Percentiles rank a stretch among this genome's conserved stretches.
These are phyloP conservation scores for Suillus variegatus DNA, from an alignment of 768 basidiomycete species.

Conservation along the genomic window DNA sequence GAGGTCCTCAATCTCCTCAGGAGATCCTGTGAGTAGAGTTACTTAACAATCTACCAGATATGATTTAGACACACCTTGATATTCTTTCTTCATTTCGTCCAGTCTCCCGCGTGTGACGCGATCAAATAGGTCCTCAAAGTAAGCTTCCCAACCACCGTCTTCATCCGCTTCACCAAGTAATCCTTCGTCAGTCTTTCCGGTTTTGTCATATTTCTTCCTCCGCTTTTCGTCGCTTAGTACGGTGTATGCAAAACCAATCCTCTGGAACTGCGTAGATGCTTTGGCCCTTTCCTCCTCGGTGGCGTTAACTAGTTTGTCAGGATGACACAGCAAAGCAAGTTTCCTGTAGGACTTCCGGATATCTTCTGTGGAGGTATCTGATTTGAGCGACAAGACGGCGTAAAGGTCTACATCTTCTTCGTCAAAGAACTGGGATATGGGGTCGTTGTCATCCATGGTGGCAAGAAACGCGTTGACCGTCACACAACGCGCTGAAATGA, in stretches of 20 bases:
- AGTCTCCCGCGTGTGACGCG: constrained; percentile 82
- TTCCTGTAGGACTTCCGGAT: constrained; percentile 86
- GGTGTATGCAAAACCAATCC: constrained; percentile 92
- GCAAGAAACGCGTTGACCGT: constrained; percentile 11
- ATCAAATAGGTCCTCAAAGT: constrained; percentile 90
- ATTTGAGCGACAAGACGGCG: constrained; percentile 59
- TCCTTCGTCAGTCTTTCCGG: constrained; percentile 83
- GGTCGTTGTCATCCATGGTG: constrained; percentile 71
- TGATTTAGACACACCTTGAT: constrained; percentile 68
- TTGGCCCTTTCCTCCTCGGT: constrained; percentile 61
- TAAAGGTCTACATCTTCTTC: constrained; percentile 78
- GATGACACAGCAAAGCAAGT: constrained; percentile 80
- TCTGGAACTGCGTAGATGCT: constrained; percentile 82
- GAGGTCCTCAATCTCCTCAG: constrained; percentile 83
- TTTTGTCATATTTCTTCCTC: constrained; percentile 78
- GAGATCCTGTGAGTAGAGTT: constrained; percentile 57
- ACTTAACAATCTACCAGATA: not conserved
- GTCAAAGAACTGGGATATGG: constrained; percentile 71
- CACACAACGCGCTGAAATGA: constrained; percentile 10
- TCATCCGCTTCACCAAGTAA: constrained; percentile 70
- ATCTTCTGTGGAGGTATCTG: constrained; percentile 58
- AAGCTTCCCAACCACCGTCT: constrained; percentile 88
- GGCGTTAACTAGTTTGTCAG: constrained; percentile 81
- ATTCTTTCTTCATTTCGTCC: constrained; percentile 92
- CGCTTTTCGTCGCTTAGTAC: constrained; percentile 80